phyloP scores from a whole-genome alignment of 495 filamentous ascomycete genomes.

The Schizothecium vesticola region DNA sequence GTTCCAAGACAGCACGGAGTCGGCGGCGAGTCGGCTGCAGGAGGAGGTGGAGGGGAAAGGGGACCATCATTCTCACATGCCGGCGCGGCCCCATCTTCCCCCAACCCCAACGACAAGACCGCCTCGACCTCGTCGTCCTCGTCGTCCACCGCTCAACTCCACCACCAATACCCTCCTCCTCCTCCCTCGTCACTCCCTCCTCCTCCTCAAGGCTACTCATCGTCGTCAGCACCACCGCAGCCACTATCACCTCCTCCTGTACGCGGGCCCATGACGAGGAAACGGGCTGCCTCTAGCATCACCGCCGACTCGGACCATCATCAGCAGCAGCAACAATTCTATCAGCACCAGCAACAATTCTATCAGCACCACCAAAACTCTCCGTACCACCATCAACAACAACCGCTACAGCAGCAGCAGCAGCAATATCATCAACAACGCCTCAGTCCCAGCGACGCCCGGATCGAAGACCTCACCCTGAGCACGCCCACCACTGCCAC shows the following conservation, averaged over 20 bases:
- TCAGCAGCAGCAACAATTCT: conserved; percentile 17
- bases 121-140: background rate
- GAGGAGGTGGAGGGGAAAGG: background rate
- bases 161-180: background rate
- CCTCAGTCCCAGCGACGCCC: conserved; percentile 7
- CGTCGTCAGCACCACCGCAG: background rate
- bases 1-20: background rate
- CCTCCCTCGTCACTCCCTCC: background rate
- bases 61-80: background rate
- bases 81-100: background rate
- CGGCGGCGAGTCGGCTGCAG: background rate
- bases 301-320: conserved; percentile 41
- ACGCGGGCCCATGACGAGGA: conserved; percentile 31
- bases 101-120: background rate
- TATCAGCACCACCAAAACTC: background rate
- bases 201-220: background rate
- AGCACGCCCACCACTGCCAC: conserved; percentile 31
- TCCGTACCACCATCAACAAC: background rate
- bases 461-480: conserved; percentile 37
- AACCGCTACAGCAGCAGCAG: background rate
- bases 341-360: too few relatives aligned
- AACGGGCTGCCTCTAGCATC: conserved; percentile 46
- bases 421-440: background rate
- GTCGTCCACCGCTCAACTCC: background rate
- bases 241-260: background rate